phyloP scores from a whole-genome alignment of 441 rosid genomes.

The Dalechampia spathulata region DNA sequence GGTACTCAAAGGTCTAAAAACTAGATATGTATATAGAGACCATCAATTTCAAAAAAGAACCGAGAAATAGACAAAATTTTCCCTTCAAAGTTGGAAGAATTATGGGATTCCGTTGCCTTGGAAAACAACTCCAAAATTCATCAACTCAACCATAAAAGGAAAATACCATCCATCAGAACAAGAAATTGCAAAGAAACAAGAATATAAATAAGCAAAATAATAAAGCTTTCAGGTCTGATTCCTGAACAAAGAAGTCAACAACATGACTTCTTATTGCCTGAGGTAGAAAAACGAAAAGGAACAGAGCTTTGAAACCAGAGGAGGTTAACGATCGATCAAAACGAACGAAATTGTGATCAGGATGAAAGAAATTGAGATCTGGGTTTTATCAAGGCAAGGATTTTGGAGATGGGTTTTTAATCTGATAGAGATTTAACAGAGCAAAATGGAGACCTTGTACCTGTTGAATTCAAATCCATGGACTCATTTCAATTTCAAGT shows the following conservation, averaged over 20 bases:
- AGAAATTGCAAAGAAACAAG: not conserved
- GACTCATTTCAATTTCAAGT: no score
- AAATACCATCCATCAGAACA: not conserved
- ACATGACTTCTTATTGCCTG: not conserved
- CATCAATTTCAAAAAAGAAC: not conserved
- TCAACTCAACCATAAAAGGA: not conserved
- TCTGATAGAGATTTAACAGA: conserved; percentile 21
- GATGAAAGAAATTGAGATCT: conserved; percentile 27
- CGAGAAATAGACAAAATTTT: conserved; percentile 1
- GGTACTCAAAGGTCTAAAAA: not conserved
- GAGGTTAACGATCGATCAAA: conserved; percentile 6
- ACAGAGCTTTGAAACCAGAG: conserved; percentile 16
- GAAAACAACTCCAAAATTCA: not conserved
- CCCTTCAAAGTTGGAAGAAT: conserved; percentile 23
- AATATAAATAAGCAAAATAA: no score
- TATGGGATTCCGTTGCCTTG: not conserved
- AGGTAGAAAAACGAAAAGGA: not conserved
- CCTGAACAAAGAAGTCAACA: not conserved
- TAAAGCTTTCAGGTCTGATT: not conserved
- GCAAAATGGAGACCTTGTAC: conserved; percentile 21
- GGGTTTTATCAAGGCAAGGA: conserved; percentile 32
- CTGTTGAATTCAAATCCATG: conserved; percentile 18
- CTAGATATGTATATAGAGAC: no score
- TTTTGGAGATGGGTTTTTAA: conserved; percentile 28
- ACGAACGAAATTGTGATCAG: conserved; percentile 9